Evolutionary conservation across 768 basidiomycete species (phyloP).

Genomic region (Phaffia australis): DNA sequence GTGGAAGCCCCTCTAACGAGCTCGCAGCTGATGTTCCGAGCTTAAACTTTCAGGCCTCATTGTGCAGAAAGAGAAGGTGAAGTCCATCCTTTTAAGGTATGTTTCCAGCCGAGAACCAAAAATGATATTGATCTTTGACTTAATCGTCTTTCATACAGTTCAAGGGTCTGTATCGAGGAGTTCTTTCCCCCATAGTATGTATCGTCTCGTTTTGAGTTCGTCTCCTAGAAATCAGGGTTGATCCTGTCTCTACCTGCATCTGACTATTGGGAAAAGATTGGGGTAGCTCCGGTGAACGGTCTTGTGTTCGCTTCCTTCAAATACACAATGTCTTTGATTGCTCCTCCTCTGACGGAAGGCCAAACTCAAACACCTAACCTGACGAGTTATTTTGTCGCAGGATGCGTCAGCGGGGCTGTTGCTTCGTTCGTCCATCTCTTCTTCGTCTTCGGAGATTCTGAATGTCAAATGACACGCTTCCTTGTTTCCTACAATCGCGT

Average conservation of each 20-base stretch:
- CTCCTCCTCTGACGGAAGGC: conserved; percentile 35
- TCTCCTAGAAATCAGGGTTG: neutral
- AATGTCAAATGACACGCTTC: neutral
- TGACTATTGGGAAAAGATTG: conserved; percentile 44
- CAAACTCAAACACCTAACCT: conserved; percentile 51
- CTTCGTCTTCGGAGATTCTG: conserved; percentile 1
- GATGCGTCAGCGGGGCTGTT: conserved; percentile 65
- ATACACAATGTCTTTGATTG: conserved; percentile 60
- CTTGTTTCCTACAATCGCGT: neutral
- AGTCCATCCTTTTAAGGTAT: neutral
- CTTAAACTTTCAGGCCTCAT: conserved; percentile 29
- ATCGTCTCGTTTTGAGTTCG: neutral
- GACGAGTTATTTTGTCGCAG: conserved; percentile 62
- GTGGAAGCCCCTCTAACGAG: neutral
- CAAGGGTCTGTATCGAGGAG: conserved; percentile 37
- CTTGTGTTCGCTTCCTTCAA: conserved; percentile 76
- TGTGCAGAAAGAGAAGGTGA: conserved; percentile 34
- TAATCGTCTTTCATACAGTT: conserved; percentile 16
- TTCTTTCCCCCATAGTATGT: conserved; percentile 63
- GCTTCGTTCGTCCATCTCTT: conserved; percentile 53
- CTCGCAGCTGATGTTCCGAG: neutral
- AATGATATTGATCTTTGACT: neutral
- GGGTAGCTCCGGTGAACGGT: conserved; percentile 68
- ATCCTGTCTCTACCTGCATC: neutral
- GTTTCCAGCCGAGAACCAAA: neutral